phyloP scores from a whole-genome alignment of 1,284 basidiomycete species.

The Tilletia indica region DNA sequence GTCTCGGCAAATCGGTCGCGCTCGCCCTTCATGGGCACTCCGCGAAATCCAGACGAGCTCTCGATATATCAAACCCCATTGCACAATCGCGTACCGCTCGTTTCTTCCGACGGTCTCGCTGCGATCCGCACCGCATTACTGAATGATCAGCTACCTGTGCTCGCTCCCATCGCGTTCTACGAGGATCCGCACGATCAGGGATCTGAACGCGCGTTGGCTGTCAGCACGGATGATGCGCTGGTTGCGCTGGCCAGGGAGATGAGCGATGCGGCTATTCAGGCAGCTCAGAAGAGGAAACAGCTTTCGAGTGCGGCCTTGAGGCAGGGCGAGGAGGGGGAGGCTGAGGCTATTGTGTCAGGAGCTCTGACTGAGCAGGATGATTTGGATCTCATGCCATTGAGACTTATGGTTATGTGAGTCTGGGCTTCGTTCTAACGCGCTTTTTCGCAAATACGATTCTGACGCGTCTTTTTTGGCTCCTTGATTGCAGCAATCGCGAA shows the following conservation, averaged over 20 bases:
- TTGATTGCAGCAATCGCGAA: conserved; percentile 68
- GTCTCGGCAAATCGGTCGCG: background rate
- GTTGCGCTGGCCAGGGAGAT: conserved; percentile 84
- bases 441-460: background rate
- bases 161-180: conserved; percentile 90
- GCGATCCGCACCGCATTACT: conserved; percentile 82
- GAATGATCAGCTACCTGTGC: conserved; percentile 90
- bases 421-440: background rate
- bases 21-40: background rate
- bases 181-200: conserved; percentile 64
- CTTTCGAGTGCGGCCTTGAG: conserved; percentile 4
- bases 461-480: background rate
- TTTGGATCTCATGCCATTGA: conserved; percentile 64
- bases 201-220: conserved; percentile 70
- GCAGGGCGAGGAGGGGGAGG: background rate
- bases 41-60: conserved; percentile 7
- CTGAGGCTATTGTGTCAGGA: conserved; percentile 4
- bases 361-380: conserved; percentile 30
- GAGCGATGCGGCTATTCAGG: conserved; percentile 46
- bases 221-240: conserved; percentile 87
- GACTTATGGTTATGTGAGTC: conserved; percentile 81
- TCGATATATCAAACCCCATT: conserved; percentile 8
- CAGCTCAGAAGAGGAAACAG: conserved; percentile 14
- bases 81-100: conserved; percentile 50
- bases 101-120: conserved; percentile 71